Evolutionary conservation across 257 asterid genomes (phyloP), one percentile per base, ranked within the genome.

Genomic region (Solanum microdontum): DNA sequence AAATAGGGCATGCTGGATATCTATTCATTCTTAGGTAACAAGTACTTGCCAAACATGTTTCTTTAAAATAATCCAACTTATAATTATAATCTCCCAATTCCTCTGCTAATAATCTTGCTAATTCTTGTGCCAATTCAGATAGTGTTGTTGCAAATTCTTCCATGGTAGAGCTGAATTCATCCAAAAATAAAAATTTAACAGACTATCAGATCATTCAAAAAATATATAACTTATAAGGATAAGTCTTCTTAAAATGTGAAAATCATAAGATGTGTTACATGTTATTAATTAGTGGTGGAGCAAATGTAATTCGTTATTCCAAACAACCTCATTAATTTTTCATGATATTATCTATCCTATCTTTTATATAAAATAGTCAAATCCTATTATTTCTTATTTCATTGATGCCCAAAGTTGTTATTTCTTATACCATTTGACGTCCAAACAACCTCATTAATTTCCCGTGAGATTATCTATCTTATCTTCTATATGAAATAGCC

Each of bases 11-110:
- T 11, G 93, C 77, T 12, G 96, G 98, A 62, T 96, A 96, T 74
- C 98, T 88, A 89, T 96, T 96, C 94, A 96, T 80, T 24, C 99
- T 94, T 24, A 96, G 93, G 68, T 95, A 95, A 87, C 98, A 93
- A 66, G 94, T 94, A 85, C 83, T 88, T 2, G 93, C 89, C 58
- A 89, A 28, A 66, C 99, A 95, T 58, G 85, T 92, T 39, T 95
- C 94, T 84, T 90, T 88, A 87, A 96, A 92, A 55, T 91, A 90
- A 26, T 87, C 87, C 10, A 93, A 86, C 84, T 91, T 88, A 1
- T 51, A 51, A 51, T 74, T 21, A 36, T 33, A 17, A 33, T 90
- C 66, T 3, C 94, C 96, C 84, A 92, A 32, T 83, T 93, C 92
- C 86, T 93, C 98, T 1, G 93, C 98, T 34, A 96, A 87, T 75